Base-by-base conservation (phyloP, 1,139 yeast species). In the Pneumocystis sp. region DNA sequence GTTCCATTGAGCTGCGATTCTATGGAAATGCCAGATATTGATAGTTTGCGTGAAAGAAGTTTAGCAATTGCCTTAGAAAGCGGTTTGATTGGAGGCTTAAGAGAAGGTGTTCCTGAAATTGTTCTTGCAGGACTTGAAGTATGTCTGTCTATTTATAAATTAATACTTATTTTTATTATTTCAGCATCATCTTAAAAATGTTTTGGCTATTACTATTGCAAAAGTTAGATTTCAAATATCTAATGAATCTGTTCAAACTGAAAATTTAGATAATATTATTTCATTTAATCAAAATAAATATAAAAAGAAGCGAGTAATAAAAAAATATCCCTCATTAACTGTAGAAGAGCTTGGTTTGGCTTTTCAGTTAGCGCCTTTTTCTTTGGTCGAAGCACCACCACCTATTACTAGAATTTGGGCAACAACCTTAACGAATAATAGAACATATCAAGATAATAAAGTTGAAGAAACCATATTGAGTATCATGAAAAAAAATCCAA, bases 1-100 rank as follows among this genome's bases (percentile, higher is more conserved):
- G 84, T 95, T 1, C 95, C 95, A 3, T 78, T 93, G 57, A 0
- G 80, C 89, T 0, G 61, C 6, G 96, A 91, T 70, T 80, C 83
- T 59, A 88, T 80, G 73, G 93, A 93, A 69, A 76, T 93, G 17
- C 97, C 97, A 0, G 97, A 93, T 70, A 79, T 81, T 60, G 93
- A 86, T 63, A 81, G 82, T 63, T 76, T 95, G 64, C 82, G 84
- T 64, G 79, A 85, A 45, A 80, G 93, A 64, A 85, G 93, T 79
- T 76, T 86, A 57, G 95, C 96, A 75, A 85, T 87, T 4, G 87
- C 95, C 72, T 80, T 97, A 72, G 98, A 93, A 72, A 85, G 90
- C 73, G 98, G 98, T 0, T 77, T 93, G n/a, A 81, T 93, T 0
- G 96, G 96, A 0, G 85, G 86, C 10, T 79, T 91, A 25, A 86